Percentiles rank a stretch among this genome's conserved stretches.
Evolutionary conservation across 352 stramenopile species (phyloP).

Genomic region (Phytophthora kernoviae): DNA sequence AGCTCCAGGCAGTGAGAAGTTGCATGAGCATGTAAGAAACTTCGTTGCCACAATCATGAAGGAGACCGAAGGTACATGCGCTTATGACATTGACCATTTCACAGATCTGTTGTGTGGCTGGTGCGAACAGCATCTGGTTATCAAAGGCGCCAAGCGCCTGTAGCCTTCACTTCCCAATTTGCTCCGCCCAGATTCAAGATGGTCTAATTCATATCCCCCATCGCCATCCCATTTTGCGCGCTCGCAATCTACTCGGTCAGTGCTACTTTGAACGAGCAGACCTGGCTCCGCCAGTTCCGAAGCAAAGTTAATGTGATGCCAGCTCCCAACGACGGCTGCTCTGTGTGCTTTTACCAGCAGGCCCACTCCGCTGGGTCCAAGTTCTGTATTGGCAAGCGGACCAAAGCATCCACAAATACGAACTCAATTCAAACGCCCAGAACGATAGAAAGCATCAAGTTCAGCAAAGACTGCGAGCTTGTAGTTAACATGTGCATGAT

Average conservation of each 20-base stretch:
- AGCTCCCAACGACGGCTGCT: constrained; percentile 21
- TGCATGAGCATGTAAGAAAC: background rate
- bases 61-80: too few species aligned
- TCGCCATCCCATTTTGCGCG: background rate
- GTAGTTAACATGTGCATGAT: constrained; percentile 43
- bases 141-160: background rate
- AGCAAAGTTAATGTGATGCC: constrained; percentile 34
- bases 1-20: constrained; percentile 57
- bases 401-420: constrained; percentile 21
- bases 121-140: constrained; percentile 22
- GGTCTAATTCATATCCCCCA: constrained; percentile 4
- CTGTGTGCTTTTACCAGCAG: constrained; percentile 54
- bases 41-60: background rate
- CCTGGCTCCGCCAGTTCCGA: constrained; percentile 31
- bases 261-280: constrained; percentile 9
- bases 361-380: constrained; percentile 29
- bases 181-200: constrained; percentile 9
- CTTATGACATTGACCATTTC: constrained; percentile 1
- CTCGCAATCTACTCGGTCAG: constrained; percentile 16
- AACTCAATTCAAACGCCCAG: constrained; percentile 40
- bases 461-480: constrained; percentile 40
- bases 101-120: constrained; percentile 16
- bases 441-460: constrained; percentile 53
- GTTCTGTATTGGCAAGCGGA: constrained; percentile 43
- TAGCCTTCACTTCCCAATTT: background rate